Base-by-base conservation (phyloP, 1,284 basidiomycete genomes). In the Ganoderma lucidum region DNA sequence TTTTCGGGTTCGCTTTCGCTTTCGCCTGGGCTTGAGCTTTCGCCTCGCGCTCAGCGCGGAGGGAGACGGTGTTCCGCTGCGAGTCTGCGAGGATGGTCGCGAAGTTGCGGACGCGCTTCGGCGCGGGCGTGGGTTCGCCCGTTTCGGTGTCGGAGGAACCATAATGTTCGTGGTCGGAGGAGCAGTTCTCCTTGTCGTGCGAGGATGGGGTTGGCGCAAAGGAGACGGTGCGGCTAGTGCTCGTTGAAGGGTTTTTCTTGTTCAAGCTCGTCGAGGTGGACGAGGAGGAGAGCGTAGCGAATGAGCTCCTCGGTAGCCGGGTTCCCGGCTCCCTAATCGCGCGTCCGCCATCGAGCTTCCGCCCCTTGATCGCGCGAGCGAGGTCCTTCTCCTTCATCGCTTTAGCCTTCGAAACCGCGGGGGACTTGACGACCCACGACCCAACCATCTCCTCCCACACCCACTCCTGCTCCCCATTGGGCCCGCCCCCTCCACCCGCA, bases 31-130 rank as follows among this genome's bases (percentile, higher is more conserved):
- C 45, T 14, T 59, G 58, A 1, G 62, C 42, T 8, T 59, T 62
- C 30, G 65, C 67, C 39, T 69, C 65, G 58, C 72, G 72, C 28
- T 67, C 70, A 15, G 66, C 66, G 2, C 70, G 68, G 15, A 88
- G 76, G 45, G 78, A 76, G 37, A 82, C 80, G 41, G 82, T 80
- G 62, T 83, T 82, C 56, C 76, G 80, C 61, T 82, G 80, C 15
- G 87, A 84, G 65, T 84, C 82, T 3, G 84, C 82, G 35, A 88
- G 75, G 41, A 88, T 75, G 15, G 84, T 84, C n/a, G 77, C 75
- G 71, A 86, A 85, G 68, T 78, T 80, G 37, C 70, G 64, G 19
- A 56, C 14, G 76, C 69, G 69, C 62, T 30, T 10, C n/a, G 55
- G 28, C 19, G 48, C 51, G 15, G 67, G 59, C 12, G 41, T 41